Evolutionary conservation across 352 stramenopile genomes (phyloP).

Genomic region (Albugo laibachii): DNA sequence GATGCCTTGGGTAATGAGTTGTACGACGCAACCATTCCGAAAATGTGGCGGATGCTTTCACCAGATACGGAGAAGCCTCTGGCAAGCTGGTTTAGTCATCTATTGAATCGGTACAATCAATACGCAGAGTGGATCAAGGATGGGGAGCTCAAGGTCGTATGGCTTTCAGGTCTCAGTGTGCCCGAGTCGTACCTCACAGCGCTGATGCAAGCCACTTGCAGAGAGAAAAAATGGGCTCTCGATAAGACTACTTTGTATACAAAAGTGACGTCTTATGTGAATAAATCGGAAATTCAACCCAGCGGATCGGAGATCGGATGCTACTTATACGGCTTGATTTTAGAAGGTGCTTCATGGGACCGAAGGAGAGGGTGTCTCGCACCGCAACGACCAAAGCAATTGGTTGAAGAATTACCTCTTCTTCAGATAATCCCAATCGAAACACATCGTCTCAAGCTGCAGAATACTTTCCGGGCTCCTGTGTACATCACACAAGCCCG

Average conservation of each 20-base stretch:
- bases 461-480: slow-evolving; percentile 88
- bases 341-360: slow-evolving; percentile 90
- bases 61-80: slow-evolving; percentile 89
- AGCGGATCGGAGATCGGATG: slow-evolving; percentile 66
- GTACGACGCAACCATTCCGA: slow-evolving; percentile 87
- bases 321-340: slow-evolving; percentile 82
- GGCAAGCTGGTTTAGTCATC: slow-evolving; percentile 92
- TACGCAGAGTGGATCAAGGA: slow-evolving; percentile 83
- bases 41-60: slow-evolving; percentile 77
- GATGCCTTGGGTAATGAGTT: slow-evolving; percentile 82
- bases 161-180: slow-evolving; percentile 87
- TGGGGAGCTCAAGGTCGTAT: slow-evolving; percentile 84
- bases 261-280: slow-evolving; percentile 72
- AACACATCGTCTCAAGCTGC: slow-evolving; percentile 85
- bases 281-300: slow-evolving; percentile 32
- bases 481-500: slow-evolving; percentile 91
- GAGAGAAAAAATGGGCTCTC: slow-evolving; percentile 85
- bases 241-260: slow-evolving; percentile 92
- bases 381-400: slow-evolving; percentile 82
- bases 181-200: slow-evolving; percentile 92
- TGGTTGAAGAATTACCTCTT: slow-evolving; percentile 89
- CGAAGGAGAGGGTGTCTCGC: slow-evolving; percentile 44
- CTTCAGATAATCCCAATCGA: slow-evolving; percentile 92
- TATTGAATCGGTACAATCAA: slow-evolving; percentile 69
- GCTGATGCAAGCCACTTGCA: slow-evolving; percentile 88